Evolutionary conservation across 1,284 basidiomycete species (phyloP).

Genomic region (Polyporus tsugae): DNA sequence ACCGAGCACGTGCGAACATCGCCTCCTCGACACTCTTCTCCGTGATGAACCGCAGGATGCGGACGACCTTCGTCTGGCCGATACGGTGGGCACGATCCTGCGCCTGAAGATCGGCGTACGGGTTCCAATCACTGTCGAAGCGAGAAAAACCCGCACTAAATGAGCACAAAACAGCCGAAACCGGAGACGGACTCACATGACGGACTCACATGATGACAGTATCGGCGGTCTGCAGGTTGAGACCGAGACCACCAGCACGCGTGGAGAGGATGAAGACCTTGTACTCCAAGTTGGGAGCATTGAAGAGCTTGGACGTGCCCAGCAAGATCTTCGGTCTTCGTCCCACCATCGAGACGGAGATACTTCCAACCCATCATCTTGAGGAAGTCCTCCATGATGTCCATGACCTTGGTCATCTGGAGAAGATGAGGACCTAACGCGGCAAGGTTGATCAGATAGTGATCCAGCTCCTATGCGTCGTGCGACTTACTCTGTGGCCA

Average conservation of each 20-base stretch:
- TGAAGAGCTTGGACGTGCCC: slow-evolving; percentile 91
- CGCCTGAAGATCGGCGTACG: slow-evolving; percentile 97
- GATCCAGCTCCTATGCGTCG: not conserved
- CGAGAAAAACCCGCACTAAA: slow-evolving; percentile 44
- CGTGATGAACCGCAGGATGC: slow-evolving; percentile 96
- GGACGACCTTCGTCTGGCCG: slow-evolving; percentile 98
- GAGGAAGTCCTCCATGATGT: slow-evolving; percentile 99
- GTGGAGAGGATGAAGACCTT: slow-evolving; percentile 97
- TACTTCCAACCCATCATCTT: slow-evolving; percentile 92
- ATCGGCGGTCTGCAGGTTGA: slow-evolving; percentile 98
- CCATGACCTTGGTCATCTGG: slow-evolving; percentile 99
- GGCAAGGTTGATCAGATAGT: not conserved
- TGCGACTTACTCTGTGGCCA: slow-evolving; percentile 81
- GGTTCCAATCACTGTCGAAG: slow-evolving; percentile 97
- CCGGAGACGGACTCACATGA: slow-evolving; percentile 79
- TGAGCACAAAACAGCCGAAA: slow-evolving; percentile 1
- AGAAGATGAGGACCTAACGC: slow-evolving; percentile 92
- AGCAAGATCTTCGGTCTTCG: slow-evolving; percentile 98
- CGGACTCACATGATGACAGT: slow-evolving; percentile 95
- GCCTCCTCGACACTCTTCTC: slow-evolving; percentile 99
- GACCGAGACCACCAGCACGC: slow-evolving; percentile 95
- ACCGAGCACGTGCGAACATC: slow-evolving; percentile 93
- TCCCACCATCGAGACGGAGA: slow-evolving; percentile 96
- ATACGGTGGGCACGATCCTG: slow-evolving; percentile 99
- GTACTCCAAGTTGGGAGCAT: slow-evolving; percentile 90